Evolutionary conservation across 768 basidiomycete species (phyloP), one percentile per base, ranked within the genome.

Genomic region (Russula abietina): DNA sequence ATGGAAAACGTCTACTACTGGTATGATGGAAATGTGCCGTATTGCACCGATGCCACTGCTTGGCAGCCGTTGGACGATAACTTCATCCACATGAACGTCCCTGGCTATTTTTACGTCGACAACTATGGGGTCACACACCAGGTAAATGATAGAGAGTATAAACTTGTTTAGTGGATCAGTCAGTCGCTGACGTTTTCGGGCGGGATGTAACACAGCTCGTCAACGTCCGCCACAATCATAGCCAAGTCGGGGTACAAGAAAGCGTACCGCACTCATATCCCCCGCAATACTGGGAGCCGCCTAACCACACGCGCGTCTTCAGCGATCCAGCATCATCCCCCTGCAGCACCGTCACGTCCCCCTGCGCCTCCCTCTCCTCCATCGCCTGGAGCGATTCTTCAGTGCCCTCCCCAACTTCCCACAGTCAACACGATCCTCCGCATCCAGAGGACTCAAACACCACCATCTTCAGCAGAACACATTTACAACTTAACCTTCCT

Each of bases 11-110:
- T 60, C 39, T 56, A 59, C 54, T 64, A 64, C 39, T 64, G 63
- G 63, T 60, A 64, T 17, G 63, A 64, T n/a, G 63, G 63, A 3
- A 49, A 55, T 14, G 46, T 64, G 12, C 63, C 63, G 56, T 64
- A 55, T 51, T 64, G 26, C 19, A 60, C 59, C 39, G 58, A 64
- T 56, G 53, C 39, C 8, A 50, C 58, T 22, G 38, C 54, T 41
- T 60, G 39, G 39, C 63, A 55, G 22, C 59, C 58, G 24, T 19
- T 60, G 16, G 63, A 64, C 39, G 63, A 64, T n/a, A 51, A 41
- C 26, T 60, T 33, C 39, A 17, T 51, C 38, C 54, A 59, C 14
- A 28, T 55, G 57, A 60, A 51, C 48, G 24, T 30, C 19, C 24
- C 58, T 24, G 58, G 54, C 24, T 24, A 60, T 10, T 56, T 45